Evolutionary conservation across 257 asterid species (phyloP).

Genomic region (Gentiana macrophylla): DNA sequence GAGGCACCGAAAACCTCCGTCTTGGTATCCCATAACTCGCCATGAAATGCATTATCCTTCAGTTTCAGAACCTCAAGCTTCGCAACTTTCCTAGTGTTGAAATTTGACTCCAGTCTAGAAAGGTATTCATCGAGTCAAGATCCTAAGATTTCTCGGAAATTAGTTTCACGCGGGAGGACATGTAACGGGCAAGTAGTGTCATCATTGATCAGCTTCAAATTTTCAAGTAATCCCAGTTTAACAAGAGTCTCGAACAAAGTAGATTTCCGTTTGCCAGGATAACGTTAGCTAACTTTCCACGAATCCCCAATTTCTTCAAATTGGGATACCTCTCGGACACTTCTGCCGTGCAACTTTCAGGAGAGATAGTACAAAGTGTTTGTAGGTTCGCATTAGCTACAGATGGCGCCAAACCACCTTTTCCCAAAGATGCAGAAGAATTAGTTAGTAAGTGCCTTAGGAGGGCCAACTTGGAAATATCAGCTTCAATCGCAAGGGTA

Average conservation of each 20-base stretch:
- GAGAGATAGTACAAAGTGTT: constrained; percentile 42
- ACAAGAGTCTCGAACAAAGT: constrained; percentile 31
- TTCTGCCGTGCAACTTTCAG: constrained; percentile 44
- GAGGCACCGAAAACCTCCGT: constrained; percentile 8
- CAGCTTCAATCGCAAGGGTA: constrained; percentile 3
- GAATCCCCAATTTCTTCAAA: constrained; percentile 33
- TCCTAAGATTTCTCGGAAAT: constrained; percentile 5
- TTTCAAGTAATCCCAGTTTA: constrained; percentile 29
- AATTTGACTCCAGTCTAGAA: constrained; percentile 9
- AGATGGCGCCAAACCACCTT: constrained; percentile 17
- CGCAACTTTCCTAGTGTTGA: constrained; percentile 4
- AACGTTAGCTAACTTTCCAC: constrained; percentile 28
- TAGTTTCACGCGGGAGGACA: constrained; percentile 7
- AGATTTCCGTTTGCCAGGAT: constrained; percentile 19
- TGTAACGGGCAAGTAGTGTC: constrained; percentile 6
- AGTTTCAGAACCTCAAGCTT: constrained; percentile 12
- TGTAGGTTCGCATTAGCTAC: constrained; percentile 23
- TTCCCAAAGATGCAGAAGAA: constrained; percentile 11
- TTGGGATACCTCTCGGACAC: constrained; percentile 33
- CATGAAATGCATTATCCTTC: constrained; percentile 12
- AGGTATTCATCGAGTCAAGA: constrained; percentile 8
- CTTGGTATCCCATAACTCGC: constrained; percentile 10
- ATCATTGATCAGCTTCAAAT: constrained; percentile 31
- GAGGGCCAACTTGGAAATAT: constrained; percentile 5
- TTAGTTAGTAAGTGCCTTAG: constrained; percentile 7